Percentiles rank a stretch among this genome's conserved stretches.
Evolutionary conservation across 352 stramenopile species (phyloP).

Genomic region (Globisporangium cystogenes): DNA sequence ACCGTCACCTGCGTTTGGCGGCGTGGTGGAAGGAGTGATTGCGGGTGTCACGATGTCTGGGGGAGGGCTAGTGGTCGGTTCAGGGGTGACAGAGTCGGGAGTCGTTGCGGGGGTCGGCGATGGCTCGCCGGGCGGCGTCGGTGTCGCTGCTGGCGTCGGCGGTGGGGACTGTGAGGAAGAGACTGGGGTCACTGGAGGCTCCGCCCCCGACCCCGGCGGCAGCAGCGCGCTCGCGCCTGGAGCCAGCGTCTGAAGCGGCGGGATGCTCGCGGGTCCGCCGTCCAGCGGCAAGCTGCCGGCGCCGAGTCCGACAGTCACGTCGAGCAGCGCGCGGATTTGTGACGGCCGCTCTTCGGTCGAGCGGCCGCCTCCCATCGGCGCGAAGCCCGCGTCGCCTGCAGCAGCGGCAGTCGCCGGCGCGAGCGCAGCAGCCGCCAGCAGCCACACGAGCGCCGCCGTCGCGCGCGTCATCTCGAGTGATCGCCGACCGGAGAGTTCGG

Average conservation of each 20-base stretch:
- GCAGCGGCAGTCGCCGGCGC: background rate
- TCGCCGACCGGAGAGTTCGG: background rate
- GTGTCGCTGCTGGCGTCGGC: conserved; percentile 2
- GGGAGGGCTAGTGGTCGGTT: background rate
- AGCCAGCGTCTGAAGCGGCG: background rate
- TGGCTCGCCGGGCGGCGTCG: background rate
- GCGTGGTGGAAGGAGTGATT: background rate
- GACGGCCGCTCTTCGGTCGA: background rate
- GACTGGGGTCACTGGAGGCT: background rate
- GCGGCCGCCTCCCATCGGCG: background rate
- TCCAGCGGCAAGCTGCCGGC: background rate
- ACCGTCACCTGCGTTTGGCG: background rate
- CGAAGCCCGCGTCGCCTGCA: background rate
- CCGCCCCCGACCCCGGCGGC: background rate
- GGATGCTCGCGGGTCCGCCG: background rate
- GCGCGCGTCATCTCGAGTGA: background rate
- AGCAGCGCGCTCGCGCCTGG: background rate
- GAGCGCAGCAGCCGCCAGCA: background rate
- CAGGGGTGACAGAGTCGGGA: too few species aligned
- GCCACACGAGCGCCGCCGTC: background rate
- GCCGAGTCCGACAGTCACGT: background rate
- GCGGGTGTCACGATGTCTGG: too few species aligned
- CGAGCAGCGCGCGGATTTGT: background rate
- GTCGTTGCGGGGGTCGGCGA: background rate
- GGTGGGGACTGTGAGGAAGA: background rate